Conservation (phyloP, 495 filamentous ascomycete genomes). For the Penicillium subrubescens region DNA sequence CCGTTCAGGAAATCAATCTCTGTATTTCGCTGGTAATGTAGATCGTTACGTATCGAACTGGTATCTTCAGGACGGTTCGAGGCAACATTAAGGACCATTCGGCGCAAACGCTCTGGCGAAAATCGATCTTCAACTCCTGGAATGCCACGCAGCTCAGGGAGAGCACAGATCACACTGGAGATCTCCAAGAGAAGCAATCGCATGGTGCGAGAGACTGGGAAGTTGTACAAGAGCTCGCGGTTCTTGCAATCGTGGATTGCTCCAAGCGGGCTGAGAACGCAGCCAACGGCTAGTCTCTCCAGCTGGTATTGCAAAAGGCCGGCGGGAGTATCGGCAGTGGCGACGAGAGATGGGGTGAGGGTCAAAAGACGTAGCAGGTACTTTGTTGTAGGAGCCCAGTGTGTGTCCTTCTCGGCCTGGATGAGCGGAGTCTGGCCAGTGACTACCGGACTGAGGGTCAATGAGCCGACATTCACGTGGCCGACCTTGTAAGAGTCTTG, state of each 20-base stretch:
- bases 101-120: constrained; percentile 55
- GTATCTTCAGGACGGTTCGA: constrained; percentile 65
- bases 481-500: constrained; percentile 59
- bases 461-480: constrained; percentile 65
- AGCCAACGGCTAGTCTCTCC: constrained; percentile 79
- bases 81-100: constrained; percentile 56
- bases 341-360: constrained; percentile 50
- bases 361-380: constrained; percentile 55
- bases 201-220: constrained; percentile 56
- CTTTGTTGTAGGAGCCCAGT: constrained; percentile 47
- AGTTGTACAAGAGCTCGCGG: constrained; percentile 66
- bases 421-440: constrained; percentile 16
- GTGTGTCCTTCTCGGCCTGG: constrained; percentile 22
- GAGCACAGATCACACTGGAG: constrained; percentile 58
- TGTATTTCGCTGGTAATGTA: constrained; percentile 60
- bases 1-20: constrained; percentile 88
- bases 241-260: constrained; percentile 72
- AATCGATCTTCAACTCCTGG: constrained; percentile 62
- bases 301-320: constrained; percentile 61
- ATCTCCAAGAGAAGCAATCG: constrained; percentile 69
- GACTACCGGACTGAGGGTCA: constrained; percentile 59
- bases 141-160: constrained; percentile 67
- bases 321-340: constrained; percentile 46
- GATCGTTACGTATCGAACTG: constrained; percentile 83
- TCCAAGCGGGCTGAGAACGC: constrained; percentile 80